Conservation (phyloP, 1,139 yeast species). For the Suhomyces bolitotheri region DNA sequence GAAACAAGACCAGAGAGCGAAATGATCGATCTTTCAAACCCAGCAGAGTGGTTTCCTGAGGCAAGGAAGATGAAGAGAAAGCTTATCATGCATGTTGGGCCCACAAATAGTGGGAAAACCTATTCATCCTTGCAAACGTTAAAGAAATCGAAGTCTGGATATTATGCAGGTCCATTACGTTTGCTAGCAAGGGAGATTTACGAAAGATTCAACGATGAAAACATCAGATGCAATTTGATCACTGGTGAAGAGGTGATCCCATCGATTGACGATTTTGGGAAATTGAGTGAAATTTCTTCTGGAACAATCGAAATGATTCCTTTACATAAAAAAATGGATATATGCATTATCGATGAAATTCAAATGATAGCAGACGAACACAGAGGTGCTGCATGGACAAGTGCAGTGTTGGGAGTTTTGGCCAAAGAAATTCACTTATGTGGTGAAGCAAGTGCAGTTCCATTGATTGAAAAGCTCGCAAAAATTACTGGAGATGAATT, state of each 20-base stretch:
- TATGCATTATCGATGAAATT: conserved; percentile 91
- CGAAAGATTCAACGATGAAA: conserved; percentile 69
- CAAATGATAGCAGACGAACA: conserved; percentile 84
- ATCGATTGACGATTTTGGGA: conserved; percentile 67
- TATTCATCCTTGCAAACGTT: conserved; percentile 74
- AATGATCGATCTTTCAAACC: conserved; percentile 59
- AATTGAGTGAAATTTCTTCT: conserved; percentile 69
- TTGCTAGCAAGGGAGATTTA: conserved; percentile 88
- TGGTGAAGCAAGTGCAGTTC: conserved; percentile 86
- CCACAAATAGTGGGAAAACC: conserved; percentile 97
- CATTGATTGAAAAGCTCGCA: conserved; percentile 58
- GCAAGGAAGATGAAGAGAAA: conserved; percentile 81
- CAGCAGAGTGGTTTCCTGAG: conserved; percentile 85
- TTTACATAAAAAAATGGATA: conserved; percentile 64
- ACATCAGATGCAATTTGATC: conserved; percentile 72
- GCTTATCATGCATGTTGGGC: conserved; percentile 90
- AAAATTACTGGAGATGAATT: conserved; percentile 78
- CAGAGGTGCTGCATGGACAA: conserved; percentile 96
- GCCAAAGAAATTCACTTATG: conserved; percentile 89
- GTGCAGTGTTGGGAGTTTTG: conserved; percentile 81
- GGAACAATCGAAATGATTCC: conserved; percentile 97
- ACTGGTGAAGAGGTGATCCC: conserved; percentile 93
- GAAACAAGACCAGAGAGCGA: conserved; percentile 17
- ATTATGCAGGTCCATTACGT: conserved; percentile 93
- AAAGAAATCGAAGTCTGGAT: conserved; percentile 72